These are phyloP conservation scores for Arthrobotrys conoides DNA, from an alignment of 2,329 filamentous ascomycete species.

Conservation along the genomic window DNA sequence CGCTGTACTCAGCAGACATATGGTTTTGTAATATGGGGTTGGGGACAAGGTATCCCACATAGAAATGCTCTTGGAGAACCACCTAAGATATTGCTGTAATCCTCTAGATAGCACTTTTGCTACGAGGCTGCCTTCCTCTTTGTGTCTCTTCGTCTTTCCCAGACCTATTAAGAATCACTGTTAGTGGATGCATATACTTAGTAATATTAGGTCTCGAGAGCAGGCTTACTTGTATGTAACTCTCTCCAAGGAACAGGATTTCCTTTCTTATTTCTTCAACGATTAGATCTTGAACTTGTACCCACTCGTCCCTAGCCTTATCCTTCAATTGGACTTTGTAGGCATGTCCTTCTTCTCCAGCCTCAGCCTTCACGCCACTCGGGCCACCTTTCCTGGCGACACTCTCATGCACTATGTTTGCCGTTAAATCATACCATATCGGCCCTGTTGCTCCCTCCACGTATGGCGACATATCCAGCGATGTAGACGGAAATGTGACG, in stretches of 20 bases:
- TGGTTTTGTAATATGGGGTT: slow-evolving; percentile 17
- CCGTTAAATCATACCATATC: slow-evolving; percentile 94
- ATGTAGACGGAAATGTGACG: slow-evolving; percentile 90
- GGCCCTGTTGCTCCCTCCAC: slow-evolving; percentile 89
- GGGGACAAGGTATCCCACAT: background rate
- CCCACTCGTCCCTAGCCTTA: slow-evolving; percentile 86
- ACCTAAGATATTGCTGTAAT: background rate
- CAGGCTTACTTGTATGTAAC: slow-evolving; percentile 89
- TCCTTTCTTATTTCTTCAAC: slow-evolving; percentile 91
- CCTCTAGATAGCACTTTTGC: background rate
- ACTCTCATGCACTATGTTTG: slow-evolving; percentile 87
- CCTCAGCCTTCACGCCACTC: slow-evolving; percentile 76
- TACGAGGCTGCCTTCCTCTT: slow-evolving; percentile 49
- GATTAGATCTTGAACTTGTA: slow-evolving; percentile 92
- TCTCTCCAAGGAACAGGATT: slow-evolving; percentile 91
- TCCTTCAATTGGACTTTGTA: slow-evolving; percentile 95
- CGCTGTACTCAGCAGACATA: slow-evolving; percentile 7
- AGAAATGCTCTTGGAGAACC: slow-evolving; percentile 1
- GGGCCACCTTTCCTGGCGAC: slow-evolving; percentile 73
- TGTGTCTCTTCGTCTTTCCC: slow-evolving; percentile 53
- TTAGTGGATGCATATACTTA: slow-evolving; percentile 15
- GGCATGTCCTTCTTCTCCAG: slow-evolving; percentile 86
- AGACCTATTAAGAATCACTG: slow-evolving; percentile 28
- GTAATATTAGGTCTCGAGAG: background rate
- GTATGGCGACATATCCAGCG: slow-evolving; percentile 89